Evolutionary conservation across 768 basidiomycete species (phyloP).

Genomic region (Boletus speciosus): DNA sequence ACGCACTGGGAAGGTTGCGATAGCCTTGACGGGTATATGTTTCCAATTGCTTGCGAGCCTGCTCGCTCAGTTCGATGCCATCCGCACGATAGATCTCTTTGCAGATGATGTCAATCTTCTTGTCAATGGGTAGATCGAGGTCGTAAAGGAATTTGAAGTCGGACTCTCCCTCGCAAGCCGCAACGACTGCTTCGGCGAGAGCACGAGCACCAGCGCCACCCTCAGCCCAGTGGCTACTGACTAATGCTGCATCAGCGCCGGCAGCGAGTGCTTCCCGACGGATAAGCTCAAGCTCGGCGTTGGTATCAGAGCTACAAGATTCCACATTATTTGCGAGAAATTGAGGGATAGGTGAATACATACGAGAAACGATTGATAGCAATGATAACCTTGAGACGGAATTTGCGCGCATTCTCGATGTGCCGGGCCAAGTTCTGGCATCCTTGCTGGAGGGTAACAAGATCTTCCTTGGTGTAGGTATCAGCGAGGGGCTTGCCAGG

Average conservation of each 20-base stretch:
- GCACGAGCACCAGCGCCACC: conserved; percentile 88
- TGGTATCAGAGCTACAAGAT: conserved; percentile 71
- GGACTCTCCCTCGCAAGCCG: conserved; percentile 77
- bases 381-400: conserved; percentile 93
- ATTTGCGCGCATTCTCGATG: conserved; percentile 92
- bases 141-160: conserved; percentile 94
- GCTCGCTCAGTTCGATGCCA: conserved; percentile 81
- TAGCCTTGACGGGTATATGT: conserved; percentile 92
- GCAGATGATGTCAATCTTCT: conserved; percentile 85
- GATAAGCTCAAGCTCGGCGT: conserved; percentile 84
- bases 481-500: conserved; percentile 93
- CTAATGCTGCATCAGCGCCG: conserved; percentile 92
- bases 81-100: conserved; percentile 94
- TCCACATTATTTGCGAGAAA: not conserved
- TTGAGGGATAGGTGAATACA: conserved; percentile 32
- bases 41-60: conserved; percentile 81
- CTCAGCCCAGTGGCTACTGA: conserved; percentile 97
- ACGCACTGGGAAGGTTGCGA: conserved; percentile 70
- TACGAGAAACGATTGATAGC: conserved; percentile 95
- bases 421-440: conserved; percentile 92
- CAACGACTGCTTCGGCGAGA: conserved; percentile 89
- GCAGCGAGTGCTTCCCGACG: conserved; percentile 74
- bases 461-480: conserved; percentile 91
- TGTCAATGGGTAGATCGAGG: conserved; percentile 73
- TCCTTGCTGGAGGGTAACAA: conserved; percentile 84